These are phyloP conservation scores for Saprolegnia parasitica DNA, from an alignment of 352 stramenopile genomes.

Conservation along the genomic window DNA sequence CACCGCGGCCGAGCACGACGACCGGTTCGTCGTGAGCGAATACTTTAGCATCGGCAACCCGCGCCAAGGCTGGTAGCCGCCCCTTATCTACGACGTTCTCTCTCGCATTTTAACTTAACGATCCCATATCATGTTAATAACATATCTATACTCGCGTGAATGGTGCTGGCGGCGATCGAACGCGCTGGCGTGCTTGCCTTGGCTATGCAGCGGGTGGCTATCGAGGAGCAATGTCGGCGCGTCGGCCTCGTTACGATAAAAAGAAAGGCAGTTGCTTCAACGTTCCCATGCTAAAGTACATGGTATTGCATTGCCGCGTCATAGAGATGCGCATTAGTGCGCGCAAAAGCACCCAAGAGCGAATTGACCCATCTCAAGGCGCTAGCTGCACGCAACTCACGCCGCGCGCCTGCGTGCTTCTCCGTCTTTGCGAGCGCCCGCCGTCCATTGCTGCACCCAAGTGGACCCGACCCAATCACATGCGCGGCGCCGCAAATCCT, in stretches of 20 bases:
- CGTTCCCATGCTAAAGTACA: neutral
- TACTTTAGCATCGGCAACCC: conserved; percentile 65
- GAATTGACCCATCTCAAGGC: too few relatives aligned
- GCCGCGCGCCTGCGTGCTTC: too few relatives aligned
- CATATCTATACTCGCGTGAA: neutral
- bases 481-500: too few relatives aligned
- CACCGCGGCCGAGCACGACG: conserved; percentile 37
- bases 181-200: too few relatives aligned
- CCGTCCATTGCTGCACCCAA: neutral
- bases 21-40: conserved; percentile 53
- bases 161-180: too few relatives aligned
- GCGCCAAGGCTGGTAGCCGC: conserved; percentile 32
- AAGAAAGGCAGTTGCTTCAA: too few relatives aligned
- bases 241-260: neutral
- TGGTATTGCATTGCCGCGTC: neutral
- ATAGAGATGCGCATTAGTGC: too few relatives aligned
- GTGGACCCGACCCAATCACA: neutral
- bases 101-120: conserved; percentile 3
- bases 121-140: conserved; percentile 10
- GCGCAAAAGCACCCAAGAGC: too few relatives aligned
- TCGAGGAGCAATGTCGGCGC: neutral
- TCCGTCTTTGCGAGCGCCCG: neutral
- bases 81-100: neutral
- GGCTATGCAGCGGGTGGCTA: too few relatives aligned
- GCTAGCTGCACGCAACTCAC: neutral